Evolutionary conservation across 495 filamentous ascomycete genomes (phyloP).

Genomic region (Podospora anserina): DNA sequence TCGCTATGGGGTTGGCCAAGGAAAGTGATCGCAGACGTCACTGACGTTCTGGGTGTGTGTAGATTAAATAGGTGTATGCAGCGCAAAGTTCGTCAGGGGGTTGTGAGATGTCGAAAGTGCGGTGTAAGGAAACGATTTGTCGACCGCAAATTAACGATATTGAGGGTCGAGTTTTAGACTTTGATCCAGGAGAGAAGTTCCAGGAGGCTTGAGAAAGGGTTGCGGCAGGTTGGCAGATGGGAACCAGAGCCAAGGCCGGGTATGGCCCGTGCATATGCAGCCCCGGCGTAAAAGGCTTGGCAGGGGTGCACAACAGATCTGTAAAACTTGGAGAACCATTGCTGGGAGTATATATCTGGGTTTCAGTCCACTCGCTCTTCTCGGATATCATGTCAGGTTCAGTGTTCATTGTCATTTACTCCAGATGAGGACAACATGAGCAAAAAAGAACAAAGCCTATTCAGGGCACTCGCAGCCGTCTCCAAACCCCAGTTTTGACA

Average conservation of each 20-base stretch:
- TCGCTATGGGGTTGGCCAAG: neutral
- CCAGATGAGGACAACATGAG: neutral
- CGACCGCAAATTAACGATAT: neutral
- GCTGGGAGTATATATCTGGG: neutral
- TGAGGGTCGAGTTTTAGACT: conserved; percentile 1
- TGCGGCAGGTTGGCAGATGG: neutral
- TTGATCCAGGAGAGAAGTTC: neutral
- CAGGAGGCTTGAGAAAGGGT: neutral
- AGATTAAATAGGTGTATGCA: conserved; percentile 4
- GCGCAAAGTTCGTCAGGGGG: conserved; percentile 4
- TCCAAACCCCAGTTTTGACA: neutral
- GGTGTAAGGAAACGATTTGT: neutral
- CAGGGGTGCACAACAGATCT: neutral
- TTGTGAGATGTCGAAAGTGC: neutral
- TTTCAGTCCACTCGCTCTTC: neutral
- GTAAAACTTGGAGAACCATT: neutral
- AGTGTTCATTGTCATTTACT: neutral
- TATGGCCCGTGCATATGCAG: conserved; percentile 1
- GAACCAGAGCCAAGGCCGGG: conserved; percentile 3
- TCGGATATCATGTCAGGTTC: neutral
- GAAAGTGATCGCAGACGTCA: neutral
- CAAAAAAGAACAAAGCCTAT: neutral
- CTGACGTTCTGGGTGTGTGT: conserved; percentile 9
- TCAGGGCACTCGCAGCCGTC: neutral
- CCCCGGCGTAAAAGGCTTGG: neutral